A percentile compares a stretch with the other conserved stretches of the same genome.
Evolutionary conservation across 352 stramenopile genomes (phyloP).

Genomic region (Pythium diclinum): DNA sequence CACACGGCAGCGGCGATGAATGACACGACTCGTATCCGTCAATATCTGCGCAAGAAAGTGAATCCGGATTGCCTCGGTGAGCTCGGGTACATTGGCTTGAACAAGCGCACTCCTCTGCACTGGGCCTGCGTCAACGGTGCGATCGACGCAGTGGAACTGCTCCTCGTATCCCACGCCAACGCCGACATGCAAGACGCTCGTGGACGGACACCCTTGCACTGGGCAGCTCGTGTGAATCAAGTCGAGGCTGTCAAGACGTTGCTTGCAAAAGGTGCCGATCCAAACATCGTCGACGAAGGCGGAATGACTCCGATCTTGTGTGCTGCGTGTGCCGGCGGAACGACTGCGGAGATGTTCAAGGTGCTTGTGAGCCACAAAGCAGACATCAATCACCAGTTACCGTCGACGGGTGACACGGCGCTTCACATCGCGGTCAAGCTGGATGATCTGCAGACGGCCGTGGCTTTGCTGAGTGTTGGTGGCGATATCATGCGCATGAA

Average conservation of each 20-base stretch:
- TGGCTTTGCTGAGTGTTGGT: slow-evolving; percentile 66
- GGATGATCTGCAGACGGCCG: slow-evolving; percentile 68
- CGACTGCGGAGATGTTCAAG: slow-evolving; percentile 70
- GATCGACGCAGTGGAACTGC: slow-evolving; percentile 49
- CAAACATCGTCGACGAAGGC: slow-evolving; percentile 67
- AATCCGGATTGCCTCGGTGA: slow-evolving; percentile 74
- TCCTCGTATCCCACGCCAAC: slow-evolving; percentile 58
- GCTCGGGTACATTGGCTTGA: slow-evolving; percentile 74
- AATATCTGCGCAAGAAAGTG: slow-evolving; percentile 68
- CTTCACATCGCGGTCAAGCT: slow-evolving; percentile 79
- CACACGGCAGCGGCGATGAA: slow-evolving; percentile 74
- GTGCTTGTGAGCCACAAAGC: slow-evolving; percentile 52
- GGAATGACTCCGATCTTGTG: slow-evolving; percentile 80
- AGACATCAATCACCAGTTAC: slow-evolving; percentile 75
- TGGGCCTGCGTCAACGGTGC: slow-evolving; percentile 76
- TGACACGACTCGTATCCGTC: slow-evolving; percentile 53
- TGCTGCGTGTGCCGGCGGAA: slow-evolving; percentile 64
- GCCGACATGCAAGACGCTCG: slow-evolving; percentile 66
- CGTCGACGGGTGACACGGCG: slow-evolving; percentile 63
- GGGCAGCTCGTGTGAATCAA: slow-evolving; percentile 73
- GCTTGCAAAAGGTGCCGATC: slow-evolving; percentile 49
- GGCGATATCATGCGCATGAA: slow-evolving; percentile 81
- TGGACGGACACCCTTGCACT: slow-evolving; percentile 69
- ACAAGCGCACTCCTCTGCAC: slow-evolving; percentile 76
- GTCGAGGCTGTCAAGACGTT: slow-evolving; percentile 62